phyloP scores from a whole-genome alignment of 2,329 filamentous ascomycete genomes.

The Arachnopeziza araneosa region DNA sequence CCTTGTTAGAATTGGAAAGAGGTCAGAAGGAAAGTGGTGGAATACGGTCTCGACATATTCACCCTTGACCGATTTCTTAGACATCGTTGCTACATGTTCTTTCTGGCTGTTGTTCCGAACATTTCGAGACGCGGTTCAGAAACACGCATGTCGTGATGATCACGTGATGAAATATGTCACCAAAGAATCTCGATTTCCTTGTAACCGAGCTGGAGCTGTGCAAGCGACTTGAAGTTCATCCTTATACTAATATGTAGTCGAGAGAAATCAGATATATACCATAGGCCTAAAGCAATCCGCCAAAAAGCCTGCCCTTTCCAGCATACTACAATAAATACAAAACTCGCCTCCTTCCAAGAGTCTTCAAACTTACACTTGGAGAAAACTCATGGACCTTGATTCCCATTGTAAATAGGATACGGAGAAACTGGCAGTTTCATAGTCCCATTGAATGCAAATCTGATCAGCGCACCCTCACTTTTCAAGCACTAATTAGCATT shows the following conservation, averaged over 20 bases:
- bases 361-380: no score
- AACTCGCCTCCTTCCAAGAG: no score
- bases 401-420: conserved; percentile 13
- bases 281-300: no score
- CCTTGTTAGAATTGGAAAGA: conserved; percentile 6
- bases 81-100: conserved; percentile 47
- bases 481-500: neutral
- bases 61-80: conserved; percentile 71
- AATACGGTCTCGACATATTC: conserved; percentile 95
- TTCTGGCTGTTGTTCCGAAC: neutral
- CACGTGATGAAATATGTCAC: no score
- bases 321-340: no score
- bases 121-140: neutral
- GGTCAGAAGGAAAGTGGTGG: neutral
- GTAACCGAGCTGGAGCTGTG: no score
- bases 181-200: no score
- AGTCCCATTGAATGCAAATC: conserved; percentile 27
- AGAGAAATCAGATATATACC: no score
- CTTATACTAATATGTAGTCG: no score
- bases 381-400: no score
- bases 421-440: conserved; percentile 22
- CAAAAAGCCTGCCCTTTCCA: no score
- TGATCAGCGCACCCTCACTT: conserved; percentile 21
- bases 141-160: neutral
- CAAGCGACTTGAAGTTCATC: neutral